phyloP scores from a whole-genome alignment of 1,139 yeast species.

The Suhomyces maxii region DNA sequence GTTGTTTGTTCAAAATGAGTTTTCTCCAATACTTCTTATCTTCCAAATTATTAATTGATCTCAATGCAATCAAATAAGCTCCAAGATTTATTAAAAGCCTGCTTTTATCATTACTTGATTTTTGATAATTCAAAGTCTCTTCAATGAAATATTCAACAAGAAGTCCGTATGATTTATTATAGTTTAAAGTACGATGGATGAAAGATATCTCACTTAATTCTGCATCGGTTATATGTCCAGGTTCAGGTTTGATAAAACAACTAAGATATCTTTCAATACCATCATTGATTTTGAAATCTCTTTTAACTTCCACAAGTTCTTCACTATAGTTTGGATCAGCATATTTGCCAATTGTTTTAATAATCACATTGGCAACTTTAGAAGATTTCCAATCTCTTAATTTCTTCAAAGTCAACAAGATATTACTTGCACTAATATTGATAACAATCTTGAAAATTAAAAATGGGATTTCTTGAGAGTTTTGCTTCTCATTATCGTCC shows the following conservation, averaged over 20 bases:
- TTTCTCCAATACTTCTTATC: slow-evolving; percentile 30
- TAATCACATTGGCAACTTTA: slow-evolving; percentile 17
- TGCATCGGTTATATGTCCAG: not conserved
- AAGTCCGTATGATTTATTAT: slow-evolving; percentile 5
- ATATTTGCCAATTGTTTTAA: slow-evolving; percentile 13
- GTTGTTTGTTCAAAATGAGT: slow-evolving; percentile 6
- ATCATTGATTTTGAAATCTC: slow-evolving; percentile 5
- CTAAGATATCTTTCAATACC: slow-evolving; percentile 10
- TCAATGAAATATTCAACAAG: slow-evolving; percentile 17
- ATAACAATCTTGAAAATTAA: slow-evolving; percentile 28
- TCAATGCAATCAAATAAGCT: slow-evolving; percentile 22
- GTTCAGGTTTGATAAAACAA: slow-evolving; percentile 6
- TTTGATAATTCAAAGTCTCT: slow-evolving; percentile 22
- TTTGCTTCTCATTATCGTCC: slow-evolving; percentile 7
- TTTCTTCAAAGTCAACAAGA: slow-evolving; percentile 18
- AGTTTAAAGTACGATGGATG: slow-evolving; percentile 1
- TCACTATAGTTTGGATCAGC: slow-evolving; percentile 15
- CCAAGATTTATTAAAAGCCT: slow-evolving; percentile 30
- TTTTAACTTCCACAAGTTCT: slow-evolving; percentile 1
- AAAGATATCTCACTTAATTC: slow-evolving; percentile 2
- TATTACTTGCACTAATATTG: slow-evolving; percentile 23
- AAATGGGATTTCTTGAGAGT: slow-evolving; percentile 17
- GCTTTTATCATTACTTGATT: slow-evolving; percentile 28
- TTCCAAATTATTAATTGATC: slow-evolving; percentile 17
- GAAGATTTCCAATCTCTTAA: slow-evolving; percentile 18